These are phyloP conservation scores for Pinus taeda DNA, from an alignment of 75 land plant species.

Conservation along the genomic window DNA sequence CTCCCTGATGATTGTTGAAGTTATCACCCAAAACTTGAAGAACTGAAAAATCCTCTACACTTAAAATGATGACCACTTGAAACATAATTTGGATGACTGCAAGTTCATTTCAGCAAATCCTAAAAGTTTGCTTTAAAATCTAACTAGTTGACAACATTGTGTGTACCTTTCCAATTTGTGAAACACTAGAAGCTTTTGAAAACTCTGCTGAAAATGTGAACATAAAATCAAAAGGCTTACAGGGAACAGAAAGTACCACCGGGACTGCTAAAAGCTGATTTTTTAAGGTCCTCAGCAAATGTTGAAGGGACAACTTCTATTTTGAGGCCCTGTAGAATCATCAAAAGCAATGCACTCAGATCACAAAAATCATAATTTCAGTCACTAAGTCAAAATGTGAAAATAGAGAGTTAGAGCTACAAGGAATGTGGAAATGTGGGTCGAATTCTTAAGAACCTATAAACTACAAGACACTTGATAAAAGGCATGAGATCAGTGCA, in stretches of 20 bases:
- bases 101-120: not conserved
- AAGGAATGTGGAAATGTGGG: not conserved
- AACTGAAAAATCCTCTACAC: no score
- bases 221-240: not conserved
- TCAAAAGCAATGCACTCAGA: not conserved
- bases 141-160: not conserved
- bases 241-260: conserved; percentile 25
- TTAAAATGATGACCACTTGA: not conserved
- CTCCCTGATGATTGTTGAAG: not conserved
- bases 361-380: not conserved
- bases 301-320: conserved; percentile 43
- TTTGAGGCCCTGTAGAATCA: conserved; percentile 29
- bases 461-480: not conserved
- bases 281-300: conserved; percentile 43
- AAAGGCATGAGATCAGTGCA: not conserved
- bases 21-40: no score
- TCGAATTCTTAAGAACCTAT: not conserved
- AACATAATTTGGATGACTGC: not conserved
- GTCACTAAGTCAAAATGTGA: not conserved
- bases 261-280: conserved; percentile 26
- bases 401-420: not conserved
- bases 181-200: not conserved
- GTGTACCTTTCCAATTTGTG: not conserved
- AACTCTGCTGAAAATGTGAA: not conserved
- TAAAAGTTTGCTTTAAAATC: not conserved